These are phyloP conservation scores for Hemisphaericaspora lyxosophila DNA, from an alignment of 1,139 yeast genomes.

Conservation along the genomic window DNA sequence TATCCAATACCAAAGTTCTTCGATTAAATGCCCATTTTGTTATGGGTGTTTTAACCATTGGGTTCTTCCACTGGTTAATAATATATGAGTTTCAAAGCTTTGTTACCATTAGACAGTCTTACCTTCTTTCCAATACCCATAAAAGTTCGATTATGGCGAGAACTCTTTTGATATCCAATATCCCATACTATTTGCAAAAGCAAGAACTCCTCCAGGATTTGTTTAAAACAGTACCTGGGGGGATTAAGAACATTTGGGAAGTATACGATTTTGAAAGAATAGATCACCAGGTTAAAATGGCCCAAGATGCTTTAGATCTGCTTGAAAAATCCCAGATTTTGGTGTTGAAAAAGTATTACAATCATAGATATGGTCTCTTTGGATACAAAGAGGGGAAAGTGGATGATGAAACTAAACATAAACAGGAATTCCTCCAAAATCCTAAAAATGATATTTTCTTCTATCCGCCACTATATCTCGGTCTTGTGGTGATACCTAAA, in stretches of 20 bases:
- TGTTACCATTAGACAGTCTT: constrained; percentile 44
- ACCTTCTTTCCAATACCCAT: constrained; percentile 28
- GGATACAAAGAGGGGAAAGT: constrained; percentile 1
- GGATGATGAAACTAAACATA: neutral
- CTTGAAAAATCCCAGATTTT: constrained; percentile 38
- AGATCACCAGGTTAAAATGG: constrained; percentile 27
- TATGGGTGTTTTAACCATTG: constrained; percentile 50
- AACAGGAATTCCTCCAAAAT: constrained; percentile 4
- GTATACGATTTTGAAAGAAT: constrained; percentile 45
- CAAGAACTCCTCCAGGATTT: constrained; percentile 24
- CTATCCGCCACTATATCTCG: constrained; percentile 34
- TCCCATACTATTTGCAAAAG: constrained; percentile 40
- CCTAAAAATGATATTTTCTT: constrained; percentile 16
- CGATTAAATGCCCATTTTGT: constrained; percentile 55
- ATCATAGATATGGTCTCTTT: constrained; percentile 4
- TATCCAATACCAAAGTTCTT: constrained; percentile 46
- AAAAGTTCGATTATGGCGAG: constrained; percentile 28
- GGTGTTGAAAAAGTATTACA: constrained; percentile 17
- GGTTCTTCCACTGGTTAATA: constrained; percentile 53
- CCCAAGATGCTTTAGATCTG: constrained; percentile 30
- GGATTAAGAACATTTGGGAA: constrained; percentile 51
- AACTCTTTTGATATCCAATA: constrained; percentile 50
- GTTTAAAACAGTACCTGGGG: constrained; percentile 41
- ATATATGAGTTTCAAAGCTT: constrained; percentile 50
- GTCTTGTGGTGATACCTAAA: constrained; percentile 21